A percentile compares a stretch with the other conserved stretches of the same genome.
phyloP scores from a whole-genome alignment of 768 basidiomycete species.

The Tylopilus vinaceipallidus region DNA sequence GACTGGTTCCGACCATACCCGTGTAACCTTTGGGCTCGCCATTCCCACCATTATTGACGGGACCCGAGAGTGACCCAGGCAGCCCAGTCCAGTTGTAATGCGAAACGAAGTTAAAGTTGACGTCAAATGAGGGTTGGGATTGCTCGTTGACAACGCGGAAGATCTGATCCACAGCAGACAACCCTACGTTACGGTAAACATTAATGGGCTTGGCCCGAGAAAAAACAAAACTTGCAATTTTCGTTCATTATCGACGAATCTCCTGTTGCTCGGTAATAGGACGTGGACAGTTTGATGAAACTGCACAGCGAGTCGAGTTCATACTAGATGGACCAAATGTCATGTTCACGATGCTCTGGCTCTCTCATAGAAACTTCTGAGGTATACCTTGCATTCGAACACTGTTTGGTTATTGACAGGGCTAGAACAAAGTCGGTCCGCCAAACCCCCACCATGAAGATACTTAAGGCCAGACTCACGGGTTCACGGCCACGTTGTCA shows the following conservation, averaged over 20 bases:
- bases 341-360: background rate
- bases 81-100: constrained; percentile 84
- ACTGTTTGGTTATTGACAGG: constrained; percentile 69
- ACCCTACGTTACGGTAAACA: constrained; percentile 44
- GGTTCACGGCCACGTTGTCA: constrained; percentile 66
- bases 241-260: constrained; percentile 71
- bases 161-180: constrained; percentile 63
- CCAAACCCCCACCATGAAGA: background rate
- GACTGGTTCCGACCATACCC: constrained; percentile 72
- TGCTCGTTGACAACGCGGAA: constrained; percentile 78
- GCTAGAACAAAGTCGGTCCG: constrained; percentile 33
- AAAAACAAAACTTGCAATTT: constrained; percentile 47
- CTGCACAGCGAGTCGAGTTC: constrained; percentile 79
- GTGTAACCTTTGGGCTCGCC: constrained; percentile 76
- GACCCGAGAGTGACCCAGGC: constrained; percentile 53
- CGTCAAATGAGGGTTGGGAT: constrained; percentile 67
- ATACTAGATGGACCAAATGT: constrained; percentile 44
- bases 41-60: constrained; percentile 66
- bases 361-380: background rate
- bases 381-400: constrained; percentile 75
- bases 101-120: constrained; percentile 68
- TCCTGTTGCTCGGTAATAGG: constrained; percentile 69
- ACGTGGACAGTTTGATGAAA: constrained; percentile 74
- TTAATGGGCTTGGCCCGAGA: background rate
- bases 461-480: constrained; percentile 44